Evolutionary conservation across 305 asterid species (phyloP).

Genomic region (Plantago rigida): DNA sequence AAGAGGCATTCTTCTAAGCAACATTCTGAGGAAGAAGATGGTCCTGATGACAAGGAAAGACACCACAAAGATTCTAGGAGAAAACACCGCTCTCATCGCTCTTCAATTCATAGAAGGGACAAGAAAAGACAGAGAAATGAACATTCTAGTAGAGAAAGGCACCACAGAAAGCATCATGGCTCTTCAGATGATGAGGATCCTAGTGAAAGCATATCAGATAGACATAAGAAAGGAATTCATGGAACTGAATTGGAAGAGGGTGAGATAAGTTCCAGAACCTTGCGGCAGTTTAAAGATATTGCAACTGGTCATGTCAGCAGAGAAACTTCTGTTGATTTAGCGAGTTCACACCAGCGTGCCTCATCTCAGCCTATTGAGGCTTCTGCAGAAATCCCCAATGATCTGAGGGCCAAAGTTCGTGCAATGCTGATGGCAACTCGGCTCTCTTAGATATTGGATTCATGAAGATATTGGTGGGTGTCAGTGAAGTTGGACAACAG

Average conservation of each 20-base stretch:
- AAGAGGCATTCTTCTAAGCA: constrained; percentile 36
- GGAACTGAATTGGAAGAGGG: constrained; percentile 63
- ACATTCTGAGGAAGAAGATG: constrained; percentile 26
- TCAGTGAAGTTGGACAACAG: not conserved
- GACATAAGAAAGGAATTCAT: constrained; percentile 17
- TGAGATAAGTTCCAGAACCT: constrained; percentile 54
- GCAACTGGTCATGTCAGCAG: constrained; percentile 29
- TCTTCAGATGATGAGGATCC: constrained; percentile 33
- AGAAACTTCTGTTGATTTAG: constrained; percentile 35
- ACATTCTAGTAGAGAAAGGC: constrained; percentile 34
- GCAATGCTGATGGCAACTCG: constrained; percentile 62
- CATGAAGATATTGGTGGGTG: not conserved
- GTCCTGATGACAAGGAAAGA: constrained; percentile 17
- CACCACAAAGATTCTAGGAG: constrained; percentile 27
- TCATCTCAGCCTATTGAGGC: constrained; percentile 45
- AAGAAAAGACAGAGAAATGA: constrained; percentile 27
- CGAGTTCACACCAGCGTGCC: constrained; percentile 30
- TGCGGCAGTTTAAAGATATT: constrained; percentile 39
- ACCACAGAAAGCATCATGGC: constrained; percentile 29
- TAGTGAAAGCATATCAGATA: constrained; percentile 8
- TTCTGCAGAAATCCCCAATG: constrained; percentile 55
- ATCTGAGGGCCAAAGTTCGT: constrained; percentile 80
- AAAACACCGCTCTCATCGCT: constrained; percentile 37
- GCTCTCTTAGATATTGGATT: constrained; percentile 4
- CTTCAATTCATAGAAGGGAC: constrained; percentile 39